Evolutionary conservation across 352 stramenopile species (phyloP).

Genomic region (Phytophthora pini): DNA sequence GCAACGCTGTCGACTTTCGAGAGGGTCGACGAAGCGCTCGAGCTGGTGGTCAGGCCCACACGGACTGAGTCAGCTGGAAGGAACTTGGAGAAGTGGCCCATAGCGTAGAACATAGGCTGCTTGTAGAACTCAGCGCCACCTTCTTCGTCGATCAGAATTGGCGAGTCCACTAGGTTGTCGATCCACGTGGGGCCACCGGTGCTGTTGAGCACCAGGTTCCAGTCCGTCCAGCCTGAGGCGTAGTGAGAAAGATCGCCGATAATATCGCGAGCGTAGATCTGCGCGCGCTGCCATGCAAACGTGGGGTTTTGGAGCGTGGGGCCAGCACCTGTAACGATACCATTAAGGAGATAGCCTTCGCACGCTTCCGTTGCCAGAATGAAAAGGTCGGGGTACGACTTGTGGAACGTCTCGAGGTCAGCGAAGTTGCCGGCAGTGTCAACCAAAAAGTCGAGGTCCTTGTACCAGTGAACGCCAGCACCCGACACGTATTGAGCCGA

Average conservation of each 20-base stretch:
- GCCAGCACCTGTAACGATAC: constrained; percentile 53
- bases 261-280: constrained; percentile 88
- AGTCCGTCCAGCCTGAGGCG: constrained; percentile 86
- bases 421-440: constrained; percentile 56
- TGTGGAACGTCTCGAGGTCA: constrained; percentile 57
- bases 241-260: constrained; percentile 86
- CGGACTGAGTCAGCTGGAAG: constrained; percentile 57
- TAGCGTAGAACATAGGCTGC: constrained; percentile 84
- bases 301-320: constrained; percentile 51
- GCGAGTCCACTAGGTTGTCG: constrained; percentile 69
- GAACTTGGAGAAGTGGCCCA: constrained; percentile 83
- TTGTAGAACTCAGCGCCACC: constrained; percentile 75
- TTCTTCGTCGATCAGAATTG: constrained; percentile 73
- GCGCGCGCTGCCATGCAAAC: constrained; percentile 66
- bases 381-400: constrained; percentile 72
- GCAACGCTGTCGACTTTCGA: constrained; percentile 54
- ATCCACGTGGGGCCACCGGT: constrained; percentile 79
- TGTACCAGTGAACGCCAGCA: constrained; percentile 91
- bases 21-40: constrained; percentile 36
- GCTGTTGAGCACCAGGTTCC: constrained; percentile 87
- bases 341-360: constrained; percentile 59
- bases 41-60: constrained; percentile 40
- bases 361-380: constrained; percentile 88
- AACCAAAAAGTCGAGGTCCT: constrained; percentile 61
- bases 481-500: constrained; percentile 79